phyloP scores from a whole-genome alignment of 805 yeast species.

The Metschnikowia lunata region DNA sequence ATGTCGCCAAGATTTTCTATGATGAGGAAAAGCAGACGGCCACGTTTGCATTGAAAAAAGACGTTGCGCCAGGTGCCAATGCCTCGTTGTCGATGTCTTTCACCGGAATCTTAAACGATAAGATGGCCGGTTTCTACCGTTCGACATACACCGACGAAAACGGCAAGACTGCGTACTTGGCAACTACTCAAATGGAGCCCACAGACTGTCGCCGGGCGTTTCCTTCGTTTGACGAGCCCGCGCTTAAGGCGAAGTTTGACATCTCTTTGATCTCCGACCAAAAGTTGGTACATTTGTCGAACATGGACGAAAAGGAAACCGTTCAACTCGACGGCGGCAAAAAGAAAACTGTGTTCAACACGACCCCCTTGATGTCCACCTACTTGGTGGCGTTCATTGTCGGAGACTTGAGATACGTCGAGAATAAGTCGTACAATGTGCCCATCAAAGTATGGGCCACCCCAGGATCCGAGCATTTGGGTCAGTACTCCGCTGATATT shows the following conservation, averaged over 20 bases:
- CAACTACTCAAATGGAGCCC: constrained; percentile 84
- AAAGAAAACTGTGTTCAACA: constrained; percentile 59
- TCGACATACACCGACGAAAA: constrained; percentile 54
- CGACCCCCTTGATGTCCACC: constrained; percentile 83
- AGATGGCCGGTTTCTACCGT: constrained; percentile 81
- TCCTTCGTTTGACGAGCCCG: constrained; percentile 85
- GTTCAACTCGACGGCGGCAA: constrained; percentile 37
- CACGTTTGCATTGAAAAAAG: constrained; percentile 37
- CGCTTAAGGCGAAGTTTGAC: constrained; percentile 69
- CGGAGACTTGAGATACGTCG: constrained; percentile 75
- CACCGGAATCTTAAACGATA: constrained; percentile 63
- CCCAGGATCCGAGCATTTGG: constrained; percentile 69
- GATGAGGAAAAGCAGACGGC: constrained; percentile 38
- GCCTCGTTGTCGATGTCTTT: constrained; percentile 48
- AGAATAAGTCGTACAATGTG: constrained; percentile 57
- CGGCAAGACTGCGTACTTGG: constrained; percentile 65
- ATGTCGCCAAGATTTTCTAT: constrained; percentile 21
- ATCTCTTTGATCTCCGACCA: constrained; percentile 56
- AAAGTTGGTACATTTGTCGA: constrained; percentile 57
- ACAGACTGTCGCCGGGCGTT: constrained; percentile 84
- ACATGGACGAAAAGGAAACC: constrained; percentile 61
- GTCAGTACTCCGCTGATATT: constrained; percentile 66
- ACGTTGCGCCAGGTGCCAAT: constrained; percentile 31
- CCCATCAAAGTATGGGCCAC: constrained; percentile 82
- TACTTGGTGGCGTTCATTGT: constrained; percentile 79